Base-by-base conservation (phyloP, 768 basidiomycete genomes). In the Saitozyma podzolica region DNA sequence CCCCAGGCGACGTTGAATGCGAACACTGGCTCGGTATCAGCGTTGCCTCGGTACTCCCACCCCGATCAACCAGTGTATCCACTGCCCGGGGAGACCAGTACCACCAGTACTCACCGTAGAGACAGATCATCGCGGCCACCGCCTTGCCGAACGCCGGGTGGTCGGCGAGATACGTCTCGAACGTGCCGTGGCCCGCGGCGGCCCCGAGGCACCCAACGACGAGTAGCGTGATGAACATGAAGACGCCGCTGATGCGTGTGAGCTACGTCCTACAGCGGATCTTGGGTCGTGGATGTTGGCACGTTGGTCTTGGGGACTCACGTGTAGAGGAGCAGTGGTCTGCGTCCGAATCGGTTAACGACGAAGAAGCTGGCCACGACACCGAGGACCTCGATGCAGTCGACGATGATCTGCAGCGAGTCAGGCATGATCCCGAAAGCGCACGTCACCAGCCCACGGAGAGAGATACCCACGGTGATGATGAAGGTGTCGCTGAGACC, bases 1-100 rank as follows among this genome's bases (percentile, higher is more conserved):
- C 77, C 77, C 78, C 77, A 79, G 5, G 74, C 76, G 45, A 78
- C 62, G 67, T 80, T 80, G 73, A 80, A 80, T 2, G 70, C 72
- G 50, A 78, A 80, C 40, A 80, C 68, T 56, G 40, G 19, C 29
- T 29, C 19, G 17, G 54, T 10, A 41, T 29, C 14, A 55, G 54
- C 17, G 54, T 16, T n/a, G 3, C 9, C 19, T 6, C 11, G 39
- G 54, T 55, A 20, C 13, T 19, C 29, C 29, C 29, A 29, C 29
- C 29, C 5, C 29, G 29, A 29, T 29, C 29, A 29, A 29, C 5
- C 29, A 29, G 5, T 29, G 29, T 29, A 29, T 29, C 29, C 29
- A 29, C 5, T 5, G 29, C 29, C 29, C 29, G 5, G 2, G 29
- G 29, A 29, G 29, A 29, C 29, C 6, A 19, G 47, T 48, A 14